Evolutionary conservation across 495 filamentous ascomycete genomes (phyloP), one percentile per base, ranked within the genome.

Genomic region (Hyaloscypha bicolor): DNA sequence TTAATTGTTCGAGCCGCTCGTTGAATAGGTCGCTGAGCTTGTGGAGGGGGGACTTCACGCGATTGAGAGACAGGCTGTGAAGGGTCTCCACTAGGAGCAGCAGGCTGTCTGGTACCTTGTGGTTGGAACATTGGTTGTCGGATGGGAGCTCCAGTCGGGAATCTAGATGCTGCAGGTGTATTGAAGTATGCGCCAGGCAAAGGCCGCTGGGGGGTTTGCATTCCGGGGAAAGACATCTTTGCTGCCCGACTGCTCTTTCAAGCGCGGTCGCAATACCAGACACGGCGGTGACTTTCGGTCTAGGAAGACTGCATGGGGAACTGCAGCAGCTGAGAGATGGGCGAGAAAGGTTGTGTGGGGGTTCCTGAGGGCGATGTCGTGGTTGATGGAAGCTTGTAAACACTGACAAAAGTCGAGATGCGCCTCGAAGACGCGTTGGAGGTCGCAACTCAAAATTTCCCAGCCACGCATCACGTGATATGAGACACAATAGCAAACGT

Each of bases 1-100:
- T 94, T 95, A 73, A 99, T 87, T n/a, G 90, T 93, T 42, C 82
- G 81, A 52, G 93, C 90, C 9, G 91, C 95, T 72, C 93, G 91
- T 63, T 91, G 86, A 65, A 96, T 82, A 1, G 91, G 89, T 62
- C 85, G 84, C 71, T 90, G 75, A 12, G 79, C 21, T 67, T 62
- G 53, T 55, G 63, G 60, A 22, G 64, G 35, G 6, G 29, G 60
- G 8, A 56, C 42, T 30, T 61, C 56, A 31, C n/a, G 71, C 52
- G 55, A 42, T 56, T 57, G 59, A 53, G 69, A 19, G 63, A 30
- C 64, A 53, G 63, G n/a, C 48, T 71, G 63, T 55, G 42, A 60
- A 53, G 63, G 37, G 16, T 33, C 57, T 14, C 6, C 16, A 12
- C 2, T 48, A 66, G 60, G 39, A 65, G 51, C 53, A 33, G 48